Evolutionary conservation across 768 basidiomycete species (phyloP).

Genomic region (Hemileccinum impolitum): DNA sequence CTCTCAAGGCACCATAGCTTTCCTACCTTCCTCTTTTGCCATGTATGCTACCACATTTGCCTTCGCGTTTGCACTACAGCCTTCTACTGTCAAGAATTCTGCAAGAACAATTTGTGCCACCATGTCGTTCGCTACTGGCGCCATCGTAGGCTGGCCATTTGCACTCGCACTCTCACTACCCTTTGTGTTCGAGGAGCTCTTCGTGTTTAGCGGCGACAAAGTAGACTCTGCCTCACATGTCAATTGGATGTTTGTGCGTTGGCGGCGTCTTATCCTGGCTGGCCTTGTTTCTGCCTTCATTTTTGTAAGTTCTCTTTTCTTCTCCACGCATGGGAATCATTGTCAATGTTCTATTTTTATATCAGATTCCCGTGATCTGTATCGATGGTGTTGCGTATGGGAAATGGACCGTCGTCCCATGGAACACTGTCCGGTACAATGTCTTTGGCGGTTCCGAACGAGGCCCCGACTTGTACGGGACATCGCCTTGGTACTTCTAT

Average conservation of each 20-base stretch:
- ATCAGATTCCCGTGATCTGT: slow-evolving; percentile 78
- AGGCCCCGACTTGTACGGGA: slow-evolving; percentile 93
- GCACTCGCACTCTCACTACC: slow-evolving; percentile 83
- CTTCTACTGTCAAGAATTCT: slow-evolving; percentile 50
- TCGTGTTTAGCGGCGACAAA: slow-evolving; percentile 67
- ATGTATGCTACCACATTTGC: slow-evolving; percentile 88
- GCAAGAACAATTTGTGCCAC: slow-evolving; percentile 64
- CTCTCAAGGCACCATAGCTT: slow-evolving; percentile 49
- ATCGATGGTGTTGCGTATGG: slow-evolving; percentile 90
- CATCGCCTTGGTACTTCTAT: slow-evolving; percentile 85
- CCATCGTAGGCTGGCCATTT: slow-evolving; percentile 96
- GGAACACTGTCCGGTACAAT: slow-evolving; percentile 95
- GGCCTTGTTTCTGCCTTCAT: slow-evolving; percentile 57
- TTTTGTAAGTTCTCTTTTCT: slow-evolving; percentile 46
- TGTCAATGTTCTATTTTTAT: not conserved
- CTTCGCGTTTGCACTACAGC: slow-evolving; percentile 62
- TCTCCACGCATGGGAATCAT: not conserved
- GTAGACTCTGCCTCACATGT: slow-evolving; percentile 43
- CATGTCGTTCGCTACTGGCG: slow-evolving; percentile 71
- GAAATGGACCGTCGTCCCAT: slow-evolving; percentile 72
- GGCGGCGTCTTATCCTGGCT: slow-evolving; percentile 51
- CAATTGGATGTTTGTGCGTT: slow-evolving; percentile 62
- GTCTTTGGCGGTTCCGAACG: slow-evolving; percentile 75
- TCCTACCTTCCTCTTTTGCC: slow-evolving; percentile 92
- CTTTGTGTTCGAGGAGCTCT: slow-evolving; percentile 87